Percentiles rank a stretch among this genome's conserved stretches.
These are phyloP conservation scores for Chaetoscypha palmicola DNA, from an alignment of 2,329 filamentous ascomycete genomes.

Conservation along the genomic window DNA sequence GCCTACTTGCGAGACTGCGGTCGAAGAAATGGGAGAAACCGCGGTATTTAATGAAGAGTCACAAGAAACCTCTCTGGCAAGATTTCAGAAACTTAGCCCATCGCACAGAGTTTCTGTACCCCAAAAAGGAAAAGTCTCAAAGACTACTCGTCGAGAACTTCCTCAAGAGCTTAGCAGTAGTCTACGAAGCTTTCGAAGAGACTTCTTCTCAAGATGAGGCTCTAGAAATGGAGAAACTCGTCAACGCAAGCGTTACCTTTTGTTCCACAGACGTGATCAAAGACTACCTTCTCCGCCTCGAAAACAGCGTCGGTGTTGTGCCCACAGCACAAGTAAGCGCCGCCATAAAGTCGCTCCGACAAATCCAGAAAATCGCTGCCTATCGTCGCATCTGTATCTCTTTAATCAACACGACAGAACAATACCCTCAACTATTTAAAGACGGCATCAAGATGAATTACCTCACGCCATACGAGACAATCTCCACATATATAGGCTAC, in stretches of 20 bases:
- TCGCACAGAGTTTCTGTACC: slow-evolving; percentile 9
- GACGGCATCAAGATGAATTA: slow-evolving; percentile 5
- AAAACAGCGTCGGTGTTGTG: slow-evolving; percentile 6
- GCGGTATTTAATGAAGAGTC: slow-evolving; percentile 11
- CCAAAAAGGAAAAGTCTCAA: slow-evolving; percentile 6
- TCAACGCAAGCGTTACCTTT: slow-evolving; percentile 5
- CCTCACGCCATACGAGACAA: slow-evolving; percentile 4
- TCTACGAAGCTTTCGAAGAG: slow-evolving; percentile 9
- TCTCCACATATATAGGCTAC: slow-evolving; percentile 9
- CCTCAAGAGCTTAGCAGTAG: background rate
- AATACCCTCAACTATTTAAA: slow-evolving; percentile 4
- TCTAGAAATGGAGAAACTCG: slow-evolving; percentile 4
- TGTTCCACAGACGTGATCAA: slow-evolving; percentile 2
- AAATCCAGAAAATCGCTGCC: slow-evolving; percentile 13
- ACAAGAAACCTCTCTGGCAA: slow-evolving; percentile 15
- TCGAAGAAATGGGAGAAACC: slow-evolving; percentile 14
- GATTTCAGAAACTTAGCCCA: slow-evolving; percentile 11
- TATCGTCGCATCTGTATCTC: slow-evolving; percentile 11
- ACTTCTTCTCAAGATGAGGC: slow-evolving; percentile 2
- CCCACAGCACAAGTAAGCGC: slow-evolving; percentile 7
- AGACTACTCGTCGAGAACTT: background rate
- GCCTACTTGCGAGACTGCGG: slow-evolving; percentile 8
- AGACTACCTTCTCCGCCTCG: slow-evolving; percentile 9
- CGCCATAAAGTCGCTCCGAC: slow-evolving; percentile 11
- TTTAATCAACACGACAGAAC: slow-evolving; percentile 2